Conservation (phyloP, 1,284 basidiomycete species). For the Phellinidium pouzarii region DNA sequence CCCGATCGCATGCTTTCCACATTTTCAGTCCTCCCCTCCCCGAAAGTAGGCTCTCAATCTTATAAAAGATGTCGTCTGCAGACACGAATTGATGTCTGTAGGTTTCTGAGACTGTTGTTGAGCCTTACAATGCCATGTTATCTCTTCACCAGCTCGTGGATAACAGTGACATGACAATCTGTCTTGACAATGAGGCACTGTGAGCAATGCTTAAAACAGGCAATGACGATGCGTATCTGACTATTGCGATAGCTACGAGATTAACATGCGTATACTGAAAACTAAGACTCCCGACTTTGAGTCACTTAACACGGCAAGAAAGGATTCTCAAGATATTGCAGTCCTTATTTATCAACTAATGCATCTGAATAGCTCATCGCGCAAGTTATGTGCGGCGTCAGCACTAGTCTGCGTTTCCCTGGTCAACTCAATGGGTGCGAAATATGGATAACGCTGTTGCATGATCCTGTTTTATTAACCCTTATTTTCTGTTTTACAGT, state of each 20-base stretch:
- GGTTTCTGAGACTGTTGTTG: constrained; percentile 94
- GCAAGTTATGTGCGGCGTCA: constrained; percentile 86
- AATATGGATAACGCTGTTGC: constrained; percentile 21
- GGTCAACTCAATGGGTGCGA: constrained; percentile 87
- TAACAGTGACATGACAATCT: constrained; percentile 85
- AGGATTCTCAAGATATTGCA: constrained; percentile 21
- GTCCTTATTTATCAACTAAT: background rate
- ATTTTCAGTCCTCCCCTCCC: constrained; percentile 87
- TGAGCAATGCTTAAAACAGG: constrained; percentile 30
- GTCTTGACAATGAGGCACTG: constrained; percentile 92
- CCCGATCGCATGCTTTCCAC: constrained; percentile 93
- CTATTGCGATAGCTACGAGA: constrained; percentile 50
- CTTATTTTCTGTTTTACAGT: constrained; percentile 33
- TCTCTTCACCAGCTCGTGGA: constrained; percentile 91
- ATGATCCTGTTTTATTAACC: background rate
- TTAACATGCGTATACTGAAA: constrained; percentile 72
- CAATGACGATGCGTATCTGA: constrained; percentile 1
- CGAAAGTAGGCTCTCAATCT: constrained; percentile 47
- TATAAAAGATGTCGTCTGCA: constrained; percentile 3
- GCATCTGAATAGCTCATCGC: constrained; percentile 53
- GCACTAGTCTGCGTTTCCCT: constrained; percentile 88
- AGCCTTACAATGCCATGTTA: constrained; percentile 90
- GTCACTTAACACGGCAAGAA: constrained; percentile 71
- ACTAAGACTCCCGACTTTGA: constrained; percentile 65
- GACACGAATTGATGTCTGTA: constrained; percentile 24